These are phyloP conservation scores for Populus hybrid DNA, from an alignment of 441 rosid species.

Conservation along the genomic window DNA sequence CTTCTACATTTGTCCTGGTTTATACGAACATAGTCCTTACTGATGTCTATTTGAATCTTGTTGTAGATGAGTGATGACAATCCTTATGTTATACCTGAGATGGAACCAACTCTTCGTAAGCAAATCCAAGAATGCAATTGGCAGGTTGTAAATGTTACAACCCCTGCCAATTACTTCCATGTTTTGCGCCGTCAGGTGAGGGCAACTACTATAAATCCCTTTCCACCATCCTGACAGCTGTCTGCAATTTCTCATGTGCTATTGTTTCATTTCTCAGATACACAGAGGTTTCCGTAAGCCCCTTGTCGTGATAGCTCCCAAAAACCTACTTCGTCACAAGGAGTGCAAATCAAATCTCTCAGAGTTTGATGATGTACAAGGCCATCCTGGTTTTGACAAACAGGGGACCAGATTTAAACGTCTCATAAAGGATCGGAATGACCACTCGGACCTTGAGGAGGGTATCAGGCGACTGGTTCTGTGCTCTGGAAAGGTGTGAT, in stretches of 20 bases:
- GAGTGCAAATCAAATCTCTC: constrained; percentile 96
- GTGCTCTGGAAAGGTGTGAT: constrained; percentile 88
- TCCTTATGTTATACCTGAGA: constrained; percentile 85
- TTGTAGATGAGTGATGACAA: constrained; percentile 96
- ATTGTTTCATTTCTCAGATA: constrained; percentile 39
- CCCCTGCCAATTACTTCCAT: constrained; percentile 99
- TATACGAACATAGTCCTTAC: neutral
- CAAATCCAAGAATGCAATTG: constrained; percentile 98
- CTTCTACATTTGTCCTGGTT: neutral
- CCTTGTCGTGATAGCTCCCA: constrained; percentile 86
- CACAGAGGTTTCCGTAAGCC: constrained; percentile 98
- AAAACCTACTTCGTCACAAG: constrained; percentile 94
- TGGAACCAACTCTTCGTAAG: constrained; percentile 86
- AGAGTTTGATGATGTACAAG: constrained; percentile 97
- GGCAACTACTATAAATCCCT: neutral
- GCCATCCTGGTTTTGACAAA: constrained; percentile 97
- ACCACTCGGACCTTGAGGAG: constrained; percentile 82
- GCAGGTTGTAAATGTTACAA: constrained; percentile 97
- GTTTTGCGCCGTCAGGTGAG: constrained; percentile 91
- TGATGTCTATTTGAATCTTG: constrained; percentile 6
- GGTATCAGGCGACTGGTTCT: constrained; percentile 90
- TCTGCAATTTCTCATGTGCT: constrained; percentile 17
- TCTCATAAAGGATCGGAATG: constrained; percentile 88
- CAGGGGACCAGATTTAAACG: constrained; percentile 98
- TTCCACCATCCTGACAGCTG: constrained; percentile 1